These are phyloP conservation scores for Tranzscheliella williamsii DNA, from an alignment of 1,284 basidiomycete species.

Conservation along the genomic window DNA sequence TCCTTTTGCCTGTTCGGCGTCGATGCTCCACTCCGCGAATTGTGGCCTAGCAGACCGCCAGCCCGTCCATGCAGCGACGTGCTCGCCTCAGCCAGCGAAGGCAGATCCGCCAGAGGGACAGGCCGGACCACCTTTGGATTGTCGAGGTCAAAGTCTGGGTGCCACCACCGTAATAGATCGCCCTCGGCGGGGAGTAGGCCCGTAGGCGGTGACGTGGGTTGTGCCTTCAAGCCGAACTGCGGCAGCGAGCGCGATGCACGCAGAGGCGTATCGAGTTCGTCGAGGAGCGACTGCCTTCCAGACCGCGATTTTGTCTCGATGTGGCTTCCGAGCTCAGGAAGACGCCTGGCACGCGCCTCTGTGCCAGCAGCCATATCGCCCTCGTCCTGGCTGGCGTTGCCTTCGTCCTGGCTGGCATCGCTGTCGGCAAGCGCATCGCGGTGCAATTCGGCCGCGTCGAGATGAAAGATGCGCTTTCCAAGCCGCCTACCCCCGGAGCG, in stretches of 20 bases:
- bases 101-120: slow-evolving; percentile 19
- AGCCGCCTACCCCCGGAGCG: slow-evolving; percentile 19
- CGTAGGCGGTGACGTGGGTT: background rate
- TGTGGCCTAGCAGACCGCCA: no score
- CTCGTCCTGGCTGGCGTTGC: no score
- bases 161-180: slow-evolving; percentile 12
- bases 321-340: background rate
- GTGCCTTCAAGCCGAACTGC: background rate
- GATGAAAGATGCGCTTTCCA: slow-evolving; percentile 25
- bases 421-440: slow-evolving; percentile 6
- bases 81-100: slow-evolving; percentile 12
- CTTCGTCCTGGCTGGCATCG: no score
- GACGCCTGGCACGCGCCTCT: background rate
- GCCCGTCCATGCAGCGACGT: no score
- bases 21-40: no score
- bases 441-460: slow-evolving; percentile 26
- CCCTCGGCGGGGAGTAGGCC: slow-evolving; percentile 9
- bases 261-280: slow-evolving; percentile 14
- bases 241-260: slow-evolving; percentile 11
- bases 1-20: slow-evolving; percentile 23
- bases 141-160: slow-evolving; percentile 26
- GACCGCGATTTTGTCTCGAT: background rate
- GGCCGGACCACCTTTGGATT: slow-evolving; percentile 14
- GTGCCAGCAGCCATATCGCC: slow-evolving; percentile 2
- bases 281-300: slow-evolving; percentile 15